Conservation (phyloP, 345 rosid species). For the Brassica juncea region DNA sequence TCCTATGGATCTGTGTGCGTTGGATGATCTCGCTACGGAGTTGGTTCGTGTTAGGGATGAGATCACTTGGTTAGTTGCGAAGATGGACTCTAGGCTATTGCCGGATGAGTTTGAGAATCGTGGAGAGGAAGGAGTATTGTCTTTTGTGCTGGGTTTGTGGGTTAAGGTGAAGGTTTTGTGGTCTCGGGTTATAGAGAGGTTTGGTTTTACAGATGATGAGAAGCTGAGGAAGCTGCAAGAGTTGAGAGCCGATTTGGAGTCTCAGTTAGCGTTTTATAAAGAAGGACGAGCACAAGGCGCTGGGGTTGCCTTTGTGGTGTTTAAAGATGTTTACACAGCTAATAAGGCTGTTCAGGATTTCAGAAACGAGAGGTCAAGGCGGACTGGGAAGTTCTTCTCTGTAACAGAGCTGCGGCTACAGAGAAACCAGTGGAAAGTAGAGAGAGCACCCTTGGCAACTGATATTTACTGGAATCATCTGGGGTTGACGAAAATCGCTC, state of each 20-base stretch:
- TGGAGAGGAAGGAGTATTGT: conserved; percentile 40
- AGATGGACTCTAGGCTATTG: conserved; percentile 72
- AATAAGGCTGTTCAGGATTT: conserved; percentile 93
- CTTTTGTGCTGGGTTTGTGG: conserved; percentile 40
- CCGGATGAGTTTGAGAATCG: conserved; percentile 51
- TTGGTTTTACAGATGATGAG: conserved; percentile 73
- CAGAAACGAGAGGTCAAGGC: conserved; percentile 70
- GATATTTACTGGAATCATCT: conserved; percentile 97
- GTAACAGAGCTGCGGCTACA: conserved; percentile 78
- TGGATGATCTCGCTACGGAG: conserved; percentile 88
- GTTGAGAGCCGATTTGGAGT: conserved; percentile 71
- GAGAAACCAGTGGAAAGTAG: conserved; percentile 98
- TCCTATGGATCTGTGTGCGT: conserved; percentile 95
- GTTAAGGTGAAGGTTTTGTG: conserved; percentile 46
- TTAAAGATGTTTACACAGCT: conserved; percentile 93
- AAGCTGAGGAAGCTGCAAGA: conserved; percentile 77
- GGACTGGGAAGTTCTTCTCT: conserved; percentile 84
- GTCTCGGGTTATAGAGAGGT: conserved; percentile 46
- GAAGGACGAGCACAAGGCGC: conserved; percentile 85
- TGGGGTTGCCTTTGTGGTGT: conserved; percentile 90
- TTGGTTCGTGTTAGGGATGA: conserved; percentile 80
- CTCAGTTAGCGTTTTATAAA: conserved; percentile 65
- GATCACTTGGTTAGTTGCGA: conserved; percentile 86
- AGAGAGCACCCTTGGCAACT: conserved; percentile 90
- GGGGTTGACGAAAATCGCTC: conserved; percentile 77